These are phyloP conservation scores for Calonectria ilicicola DNA, from an alignment of 2,329 filamentous ascomycete genomes.

Conservation along the genomic window DNA sequence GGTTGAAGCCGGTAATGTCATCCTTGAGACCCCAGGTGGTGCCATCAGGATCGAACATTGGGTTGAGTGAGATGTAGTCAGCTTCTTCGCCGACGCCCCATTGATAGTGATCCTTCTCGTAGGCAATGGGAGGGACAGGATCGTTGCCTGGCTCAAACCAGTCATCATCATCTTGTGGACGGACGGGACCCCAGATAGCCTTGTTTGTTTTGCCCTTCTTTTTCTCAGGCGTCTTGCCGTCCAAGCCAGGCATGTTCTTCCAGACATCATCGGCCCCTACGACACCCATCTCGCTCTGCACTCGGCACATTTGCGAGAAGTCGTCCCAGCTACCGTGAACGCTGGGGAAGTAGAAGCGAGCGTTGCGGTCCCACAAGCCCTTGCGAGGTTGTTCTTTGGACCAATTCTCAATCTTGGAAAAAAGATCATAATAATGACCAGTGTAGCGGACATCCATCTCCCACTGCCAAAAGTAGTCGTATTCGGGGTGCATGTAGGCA, in stretches of 20 bases:
- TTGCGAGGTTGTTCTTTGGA: constrained; percentile 80
- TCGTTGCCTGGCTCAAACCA: constrained; percentile 81
- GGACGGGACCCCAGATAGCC: constrained; percentile 86
- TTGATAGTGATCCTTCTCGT: constrained; percentile 82
- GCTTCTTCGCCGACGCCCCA: constrained; percentile 95
- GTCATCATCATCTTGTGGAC: constrained; percentile 75
- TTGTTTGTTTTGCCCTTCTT: constrained; percentile 60
- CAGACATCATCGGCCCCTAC: constrained; percentile 76
- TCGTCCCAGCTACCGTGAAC: constrained; percentile 85
- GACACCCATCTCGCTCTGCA: constrained; percentile 79
- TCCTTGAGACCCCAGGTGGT: constrained; percentile 87
- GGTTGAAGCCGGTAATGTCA: constrained; percentile 87
- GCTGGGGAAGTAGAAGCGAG: constrained; percentile 81
- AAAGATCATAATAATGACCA: constrained; percentile 84
- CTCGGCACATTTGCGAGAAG: constrained; percentile 78
- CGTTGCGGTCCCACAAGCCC: constrained; percentile 84
- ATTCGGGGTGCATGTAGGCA: constrained; percentile 87
- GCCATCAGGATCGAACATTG: constrained; percentile 89
- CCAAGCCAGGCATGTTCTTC: constrained; percentile 61
- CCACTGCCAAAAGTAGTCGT: constrained; percentile 94
- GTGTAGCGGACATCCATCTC: constrained; percentile 94
- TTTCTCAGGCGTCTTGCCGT: constrained; percentile 52
- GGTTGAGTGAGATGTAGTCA: constrained; percentile 91
- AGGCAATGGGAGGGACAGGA: constrained; percentile 74
- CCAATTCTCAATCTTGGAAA: constrained; percentile 78